These are phyloP conservation scores for Calycina herbarum DNA, from an alignment of 2,329 filamentous ascomycete genomes.

Conservation along the genomic window DNA sequence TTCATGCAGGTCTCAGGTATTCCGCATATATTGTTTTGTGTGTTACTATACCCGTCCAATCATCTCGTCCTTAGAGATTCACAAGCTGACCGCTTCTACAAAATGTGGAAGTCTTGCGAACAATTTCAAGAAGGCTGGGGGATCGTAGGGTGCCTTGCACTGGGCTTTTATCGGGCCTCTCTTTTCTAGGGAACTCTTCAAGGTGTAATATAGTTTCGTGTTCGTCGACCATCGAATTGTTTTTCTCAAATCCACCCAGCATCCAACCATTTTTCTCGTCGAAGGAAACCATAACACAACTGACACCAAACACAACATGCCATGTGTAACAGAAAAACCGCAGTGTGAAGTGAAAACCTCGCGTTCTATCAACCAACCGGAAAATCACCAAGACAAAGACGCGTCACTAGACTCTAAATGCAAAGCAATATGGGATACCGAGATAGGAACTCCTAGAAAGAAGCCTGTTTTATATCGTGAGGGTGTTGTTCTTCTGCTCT, in stretches of 20 bases:
- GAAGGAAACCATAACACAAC: neutral
- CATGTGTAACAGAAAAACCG: neutral
- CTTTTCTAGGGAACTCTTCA: neutral
- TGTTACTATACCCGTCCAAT: neutral
- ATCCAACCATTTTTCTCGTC: neutral
- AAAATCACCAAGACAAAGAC: constrained; percentile 11
- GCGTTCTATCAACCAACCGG: neutral
- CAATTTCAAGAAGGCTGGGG: neutral
- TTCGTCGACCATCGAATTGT: neutral
- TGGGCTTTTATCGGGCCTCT: neutral
- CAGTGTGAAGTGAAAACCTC: neutral
- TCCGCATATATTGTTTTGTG: neutral
- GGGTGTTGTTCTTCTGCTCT: constrained; percentile 17
- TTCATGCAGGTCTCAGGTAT: neutral
- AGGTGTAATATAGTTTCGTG: neutral
- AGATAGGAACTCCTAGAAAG: constrained; percentile 3
- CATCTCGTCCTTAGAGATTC: neutral
- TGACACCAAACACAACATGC: neutral
- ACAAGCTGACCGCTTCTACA: neutral
- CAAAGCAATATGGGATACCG: constrained; percentile 14
- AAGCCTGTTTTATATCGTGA: constrained; percentile 6
- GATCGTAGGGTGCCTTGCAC: neutral
- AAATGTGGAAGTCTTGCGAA: too few relatives aligned
- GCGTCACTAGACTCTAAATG: constrained; percentile 11
- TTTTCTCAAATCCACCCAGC: neutral